Evolutionary conservation across 1,139 yeast genomes (phyloP), one percentile per base, ranked within the genome.

Genomic region (Maudiozyma humilis): DNA sequence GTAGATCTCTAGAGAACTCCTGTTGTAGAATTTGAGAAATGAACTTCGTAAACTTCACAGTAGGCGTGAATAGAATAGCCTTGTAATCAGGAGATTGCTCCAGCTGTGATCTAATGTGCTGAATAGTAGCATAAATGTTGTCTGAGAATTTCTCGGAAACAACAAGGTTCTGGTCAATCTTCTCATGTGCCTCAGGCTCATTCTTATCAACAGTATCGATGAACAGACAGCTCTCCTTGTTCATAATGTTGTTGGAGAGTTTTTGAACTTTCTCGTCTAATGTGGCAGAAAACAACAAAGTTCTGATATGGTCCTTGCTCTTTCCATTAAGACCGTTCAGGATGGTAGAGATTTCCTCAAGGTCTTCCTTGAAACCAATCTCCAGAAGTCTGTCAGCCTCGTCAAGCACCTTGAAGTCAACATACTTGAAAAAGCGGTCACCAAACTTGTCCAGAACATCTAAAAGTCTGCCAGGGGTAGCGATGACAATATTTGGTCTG

Each of bases 321-420:
- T 52, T 62, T 14, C 53, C 56, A 47, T 73, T 75, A 31, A 72
- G 57, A 1, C 57, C 57, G 44, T 69, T 72, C 49, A 82, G 67
- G 32, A 63, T 62, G 12, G 66, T 66, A 43, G 82, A 71, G 47
- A 86, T 82, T 36, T 70, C 66, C 45, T 72, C 70, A 47, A 87
- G 67, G 47, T 78, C 81, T 41, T 73, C 76, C 56, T 76, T 78
- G 60, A 87, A 87, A 13, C 93, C 93, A 50, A 77, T 79, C 60
- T 82, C 91, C 51, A 86, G 68, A 42, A 86, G 66, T 57, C 91
- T 75, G 64, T 86, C 95, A 40, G 96, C 95, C 68, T 88, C 96
- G 63, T 88, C 96, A 51, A 86, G 76, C 31, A 87, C 82, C 52
- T 86, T 72, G 54, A 79, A 76, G 47, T 74, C 72, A 43, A 89